Evolutionary conservation across 306 rosid genomes (phyloP).

Genomic region (Ammopiptanthus mongolicus): DNA sequence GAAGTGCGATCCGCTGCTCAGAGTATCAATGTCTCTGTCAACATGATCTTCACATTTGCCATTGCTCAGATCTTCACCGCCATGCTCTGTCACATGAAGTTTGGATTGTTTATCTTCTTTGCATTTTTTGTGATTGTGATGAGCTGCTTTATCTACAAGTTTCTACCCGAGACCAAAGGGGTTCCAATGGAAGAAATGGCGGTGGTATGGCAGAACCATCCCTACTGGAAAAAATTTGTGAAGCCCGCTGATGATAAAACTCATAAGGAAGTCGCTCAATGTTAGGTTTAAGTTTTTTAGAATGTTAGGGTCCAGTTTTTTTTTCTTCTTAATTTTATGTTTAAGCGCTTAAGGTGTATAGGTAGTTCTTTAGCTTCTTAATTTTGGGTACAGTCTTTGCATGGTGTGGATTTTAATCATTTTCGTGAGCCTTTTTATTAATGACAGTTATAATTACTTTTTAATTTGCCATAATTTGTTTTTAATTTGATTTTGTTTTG

Average conservation of each 20-base stretch:
- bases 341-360: too few species aligned
- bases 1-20: constrained; percentile 49
- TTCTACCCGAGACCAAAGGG: constrained; percentile 42
- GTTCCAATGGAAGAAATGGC: constrained; percentile 45
- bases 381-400: too few species aligned
- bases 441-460: too few species aligned
- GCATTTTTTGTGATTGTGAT: constrained; percentile 25
- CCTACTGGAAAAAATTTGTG: constrained; percentile 37
- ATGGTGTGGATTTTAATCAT: too few species aligned
- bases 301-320: too few species aligned
- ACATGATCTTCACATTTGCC: constrained; percentile 52
- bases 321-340: too few species aligned
- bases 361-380: too few species aligned
- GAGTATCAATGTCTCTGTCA: constrained; percentile 28
- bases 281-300: too few species aligned
- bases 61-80: constrained; percentile 44
- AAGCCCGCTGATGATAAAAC: not conserved
- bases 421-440: too few species aligned
- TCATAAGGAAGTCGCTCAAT: not conserved
- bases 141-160: constrained; percentile 35
- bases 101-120: constrained; percentile 44
- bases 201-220: constrained; percentile 34
- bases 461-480: too few species aligned
- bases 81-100: constrained; percentile 51
- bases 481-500: too few species aligned